Conservation (phyloP, 1,284 basidiomycete species). For the Irpex sp. region DNA sequence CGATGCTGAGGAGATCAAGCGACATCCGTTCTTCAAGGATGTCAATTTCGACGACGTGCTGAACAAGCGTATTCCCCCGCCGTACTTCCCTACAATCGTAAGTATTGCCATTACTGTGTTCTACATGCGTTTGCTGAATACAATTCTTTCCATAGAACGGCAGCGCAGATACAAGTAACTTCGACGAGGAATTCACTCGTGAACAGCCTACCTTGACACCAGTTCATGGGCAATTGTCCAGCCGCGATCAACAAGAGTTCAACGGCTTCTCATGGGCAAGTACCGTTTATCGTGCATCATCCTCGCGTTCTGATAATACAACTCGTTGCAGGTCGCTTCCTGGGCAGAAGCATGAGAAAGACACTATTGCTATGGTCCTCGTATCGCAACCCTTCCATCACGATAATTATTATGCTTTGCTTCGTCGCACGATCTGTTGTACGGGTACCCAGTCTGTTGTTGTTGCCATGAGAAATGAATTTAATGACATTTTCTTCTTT, state of each 20-base stretch:
- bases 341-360: slow-evolving; percentile 55
- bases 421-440: slow-evolving; percentile 35
- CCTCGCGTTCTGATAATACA: not conserved
- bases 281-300: not conserved
- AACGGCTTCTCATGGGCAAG: slow-evolving; percentile 90
- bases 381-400: slow-evolving; percentile 16
- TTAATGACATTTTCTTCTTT: not conserved
- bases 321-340: slow-evolving; percentile 48
- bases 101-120: slow-evolving; percentile 27
- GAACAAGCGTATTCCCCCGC: slow-evolving; percentile 94
- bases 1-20: slow-evolving; percentile 97
- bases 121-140: slow-evolving; percentile 1
- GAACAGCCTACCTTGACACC: slow-evolving; percentile 98
- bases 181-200: slow-evolving; percentile 95
- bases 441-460: not conserved
- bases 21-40: slow-evolving; percentile 98
- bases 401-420: slow-evolving; percentile 22
- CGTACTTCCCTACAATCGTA: slow-evolving; percentile 96
- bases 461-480: not conserved
- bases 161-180: slow-evolving; percentile 82
- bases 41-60: slow-evolving; percentile 95
- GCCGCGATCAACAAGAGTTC: slow-evolving; percentile 93
- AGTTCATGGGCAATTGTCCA: slow-evolving; percentile 92
- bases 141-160: slow-evolving; percentile 50
- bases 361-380: not conserved